These are phyloP conservation scores for Penicillium freii DNA, from an alignment of 2,329 filamentous ascomycete species.

Conservation along the genomic window DNA sequence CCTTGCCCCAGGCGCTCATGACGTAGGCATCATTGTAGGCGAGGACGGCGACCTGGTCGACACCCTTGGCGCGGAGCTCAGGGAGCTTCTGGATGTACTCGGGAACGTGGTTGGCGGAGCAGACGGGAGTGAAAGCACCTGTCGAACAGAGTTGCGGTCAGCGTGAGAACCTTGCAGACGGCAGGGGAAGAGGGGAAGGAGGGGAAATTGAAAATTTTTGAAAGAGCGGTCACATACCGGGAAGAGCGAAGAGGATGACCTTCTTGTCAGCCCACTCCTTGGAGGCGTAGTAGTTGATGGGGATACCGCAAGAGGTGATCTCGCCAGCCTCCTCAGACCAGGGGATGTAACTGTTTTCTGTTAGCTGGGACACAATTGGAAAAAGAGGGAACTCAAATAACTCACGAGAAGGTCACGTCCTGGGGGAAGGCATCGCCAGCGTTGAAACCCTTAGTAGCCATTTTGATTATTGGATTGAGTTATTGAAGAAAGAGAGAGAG, in stretches of 20 bases:
- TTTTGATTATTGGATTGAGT: conserved; percentile 34
- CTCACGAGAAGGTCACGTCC: conserved; percentile 72
- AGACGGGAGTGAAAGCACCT: conserved; percentile 83
- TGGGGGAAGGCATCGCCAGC: conserved; percentile 80
- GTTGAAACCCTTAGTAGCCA: conserved; percentile 66
- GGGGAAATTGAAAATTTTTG: neutral
- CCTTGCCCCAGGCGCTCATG: conserved; percentile 88
- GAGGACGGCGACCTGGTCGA: conserved; percentile 78
- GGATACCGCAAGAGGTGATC: conserved; percentile 74
- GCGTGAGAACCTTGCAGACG: conserved; percentile 12
- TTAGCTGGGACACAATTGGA: conserved; percentile 5
- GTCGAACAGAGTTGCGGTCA: conserved; percentile 15
- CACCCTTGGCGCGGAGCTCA: conserved; percentile 73
- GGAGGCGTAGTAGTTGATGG: conserved; percentile 74
- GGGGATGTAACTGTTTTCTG: conserved; percentile 64
- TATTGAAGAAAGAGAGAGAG: conserved; percentile 3
- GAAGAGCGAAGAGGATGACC: conserved; percentile 67
- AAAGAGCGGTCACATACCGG: conserved; percentile 47
- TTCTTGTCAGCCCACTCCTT: conserved; percentile 72
- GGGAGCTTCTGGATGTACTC: conserved; percentile 72
- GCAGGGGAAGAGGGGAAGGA: neutral
- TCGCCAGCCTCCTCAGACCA: conserved; percentile 66
- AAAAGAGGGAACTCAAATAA: conserved; percentile 11
- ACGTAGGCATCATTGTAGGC: conserved; percentile 83
- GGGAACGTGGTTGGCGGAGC: conserved; percentile 76